Evolutionary conservation across 345 rosid species (phyloP), one percentile per base, ranked within the genome.

Genomic region (Eucalyptus cladocalyx): DNA sequence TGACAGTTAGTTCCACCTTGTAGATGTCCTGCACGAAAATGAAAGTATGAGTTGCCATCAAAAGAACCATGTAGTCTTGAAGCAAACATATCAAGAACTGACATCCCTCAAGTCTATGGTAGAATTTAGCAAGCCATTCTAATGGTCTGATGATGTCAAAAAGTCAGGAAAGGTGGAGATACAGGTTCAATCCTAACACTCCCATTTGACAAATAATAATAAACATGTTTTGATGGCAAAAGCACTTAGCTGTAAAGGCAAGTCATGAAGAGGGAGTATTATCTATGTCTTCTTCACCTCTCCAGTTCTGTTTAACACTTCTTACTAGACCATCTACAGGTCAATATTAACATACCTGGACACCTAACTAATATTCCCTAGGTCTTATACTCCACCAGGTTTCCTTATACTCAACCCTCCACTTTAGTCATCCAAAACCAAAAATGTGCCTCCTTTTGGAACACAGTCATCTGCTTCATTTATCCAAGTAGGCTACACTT

Each of bases 1-100:
- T 92, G 92, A 97, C 96, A 40, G 93, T 88, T 89, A 97, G 90
- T 92, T 97, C 98, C 93, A 97, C 81, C 83, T 72, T 54, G 90
- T 88, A 95, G 90, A 92, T 91, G 60, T 95, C 97, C 99, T 97
- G 90, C 83, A 92, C 87, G 87, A 88, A 88, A 87, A 88, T 76
- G 89, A 88, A 89, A 89, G 53, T 42, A 86, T 56, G 87, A 91
- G 34, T 24, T 54, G 88, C 48, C 83, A 18, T 28, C n/a, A 47
- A 86, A 21, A n/a, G 34, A 86, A 32, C 24, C 87, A 32, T 51
- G 62, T 47, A 45, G 83, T 76, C 85, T 37, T 76, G 83, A 40
- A 76, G 85, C 83, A 40, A 40, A 21, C 15, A 11, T 76, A 37
- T 76, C 47, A 40, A 76, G 47, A 37, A 76, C 47, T 23, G 85